Evolutionary conservation across 177 flowering plant genomes (phyloP).

Genomic region (Vitis hybrid): DNA sequence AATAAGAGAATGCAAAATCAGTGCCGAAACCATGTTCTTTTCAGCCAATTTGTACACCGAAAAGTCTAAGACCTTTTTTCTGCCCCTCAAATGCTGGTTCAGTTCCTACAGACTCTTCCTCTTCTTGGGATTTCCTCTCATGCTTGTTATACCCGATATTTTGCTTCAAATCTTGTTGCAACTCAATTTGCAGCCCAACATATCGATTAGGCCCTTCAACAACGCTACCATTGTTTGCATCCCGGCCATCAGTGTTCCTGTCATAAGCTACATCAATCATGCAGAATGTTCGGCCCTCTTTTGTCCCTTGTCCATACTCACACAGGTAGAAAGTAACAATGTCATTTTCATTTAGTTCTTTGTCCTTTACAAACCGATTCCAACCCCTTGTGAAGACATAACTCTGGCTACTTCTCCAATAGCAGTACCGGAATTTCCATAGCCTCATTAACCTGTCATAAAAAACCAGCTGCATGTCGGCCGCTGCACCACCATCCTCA

Average conservation of each 20-base stretch:
- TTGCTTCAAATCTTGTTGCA: background rate
- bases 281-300: slow-evolving; percentile 15
- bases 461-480: slow-evolving; percentile 40
- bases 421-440: slow-evolving; percentile 71
- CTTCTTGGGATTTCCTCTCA: background rate
- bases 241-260: background rate
- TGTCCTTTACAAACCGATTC: slow-evolving; percentile 67
- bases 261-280: slow-evolving; percentile 36
- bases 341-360: slow-evolving; percentile 46
- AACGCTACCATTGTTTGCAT: slow-evolving; percentile 2
- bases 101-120: background rate
- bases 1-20: background rate
- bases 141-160: background rate
- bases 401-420: slow-evolving; percentile 75
- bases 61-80: background rate
- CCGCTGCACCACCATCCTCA: slow-evolving; percentile 19
- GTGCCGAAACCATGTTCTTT: background rate
- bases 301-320: slow-evolving; percentile 12
- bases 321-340: slow-evolving; percentile 39
- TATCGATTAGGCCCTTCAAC: background rate
- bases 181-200: background rate
- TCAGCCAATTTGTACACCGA: slow-evolving; percentile 2
- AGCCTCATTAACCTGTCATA: slow-evolving; percentile 37
- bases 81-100: background rate
- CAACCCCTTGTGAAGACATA: slow-evolving; percentile 70